A percentile compares a stretch with the other conserved stretches of the same genome.
Evolutionary conservation across 441 rosid genomes (phyloP).

Genomic region (Euphorbia schlechtendalii): DNA sequence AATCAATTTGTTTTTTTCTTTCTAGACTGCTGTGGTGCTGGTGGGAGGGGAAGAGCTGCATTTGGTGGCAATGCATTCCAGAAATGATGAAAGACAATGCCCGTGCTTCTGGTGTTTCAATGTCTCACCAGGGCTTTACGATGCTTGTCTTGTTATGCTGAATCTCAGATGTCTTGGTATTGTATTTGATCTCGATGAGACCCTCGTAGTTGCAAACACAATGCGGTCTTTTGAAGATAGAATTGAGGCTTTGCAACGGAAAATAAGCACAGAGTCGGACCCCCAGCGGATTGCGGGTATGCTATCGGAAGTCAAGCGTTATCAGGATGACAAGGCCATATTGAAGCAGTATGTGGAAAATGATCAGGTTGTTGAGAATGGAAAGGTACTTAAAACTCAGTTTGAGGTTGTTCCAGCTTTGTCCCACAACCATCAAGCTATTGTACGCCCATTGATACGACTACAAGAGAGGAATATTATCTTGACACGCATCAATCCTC

Average conservation of each 20-base stretch:
- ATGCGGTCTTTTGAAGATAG: slow-evolving; percentile 91
- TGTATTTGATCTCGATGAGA: slow-evolving; percentile 97
- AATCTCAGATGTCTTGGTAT: slow-evolving; percentile 91
- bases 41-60: slow-evolving; percentile 80
- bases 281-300: slow-evolving; percentile 70
- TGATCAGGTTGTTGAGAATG: slow-evolving; percentile 88
- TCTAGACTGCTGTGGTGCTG: slow-evolving; percentile 84
- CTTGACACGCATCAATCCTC: slow-evolving; percentile 90
- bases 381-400: slow-evolving; percentile 69
- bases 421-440: slow-evolving; percentile 68
- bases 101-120: slow-evolving; percentile 92
- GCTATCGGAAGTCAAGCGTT: slow-evolving; percentile 76
- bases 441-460: slow-evolving; percentile 80
- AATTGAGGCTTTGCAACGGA: slow-evolving; percentile 73
- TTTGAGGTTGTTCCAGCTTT: slow-evolving; percentile 70
- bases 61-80: slow-evolving; percentile 86
- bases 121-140: slow-evolving; percentile 63
- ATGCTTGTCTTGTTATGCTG: slow-evolving; percentile 77
- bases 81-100: slow-evolving; percentile 34
- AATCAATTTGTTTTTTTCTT: neutral
- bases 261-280: slow-evolving; percentile 60
- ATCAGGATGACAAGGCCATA: slow-evolving; percentile 79
- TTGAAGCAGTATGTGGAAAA: slow-evolving; percentile 83
- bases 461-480: slow-evolving; percentile 76
- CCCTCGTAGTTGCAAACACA: slow-evolving; percentile 90